These are phyloP conservation scores for Zizania latifolia DNA, from an alignment of 176 grass and related monocot genomes.

Conservation along the genomic window DNA sequence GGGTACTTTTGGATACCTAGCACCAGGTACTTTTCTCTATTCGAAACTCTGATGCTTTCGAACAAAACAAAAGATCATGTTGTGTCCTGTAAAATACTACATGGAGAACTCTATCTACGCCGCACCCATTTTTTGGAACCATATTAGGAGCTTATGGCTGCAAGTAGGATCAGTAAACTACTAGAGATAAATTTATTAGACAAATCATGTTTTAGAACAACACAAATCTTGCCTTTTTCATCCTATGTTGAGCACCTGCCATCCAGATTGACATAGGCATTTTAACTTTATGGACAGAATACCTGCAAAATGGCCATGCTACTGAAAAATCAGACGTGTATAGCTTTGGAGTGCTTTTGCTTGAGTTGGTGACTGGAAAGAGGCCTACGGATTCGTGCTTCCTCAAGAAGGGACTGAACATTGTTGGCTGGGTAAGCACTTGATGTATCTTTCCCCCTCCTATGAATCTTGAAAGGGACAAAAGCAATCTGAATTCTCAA, in stretches of 20 bases:
- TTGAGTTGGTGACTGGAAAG: conserved; percentile 87
- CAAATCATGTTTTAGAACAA: not conserved
- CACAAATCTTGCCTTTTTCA: not conserved
- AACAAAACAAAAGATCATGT: not conserved
- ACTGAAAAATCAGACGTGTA: conserved; percentile 93
- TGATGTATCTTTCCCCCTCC: not conserved
- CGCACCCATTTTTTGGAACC: not conserved
- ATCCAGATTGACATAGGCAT: not conserved
- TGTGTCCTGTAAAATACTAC: not conserved
- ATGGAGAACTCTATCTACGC: not conserved
- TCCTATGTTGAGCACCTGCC: not conserved
- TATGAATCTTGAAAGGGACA: not conserved
- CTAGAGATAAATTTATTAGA: not conserved
- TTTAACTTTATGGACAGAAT: conserved; percentile 46
- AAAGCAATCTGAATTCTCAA: not conserved
- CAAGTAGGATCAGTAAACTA: not conserved
- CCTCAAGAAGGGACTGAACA: conserved; percentile 79
- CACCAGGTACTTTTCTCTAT: conserved; percentile 52
- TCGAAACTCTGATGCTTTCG: not conserved
- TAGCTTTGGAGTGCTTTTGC: conserved; percentile 83
- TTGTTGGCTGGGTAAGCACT: conserved; percentile 81
- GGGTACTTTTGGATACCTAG: conserved; percentile 82
- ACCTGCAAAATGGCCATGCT: conserved; percentile 77
- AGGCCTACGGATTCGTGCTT: conserved; percentile 81
- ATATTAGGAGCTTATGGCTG: not conserved